Base-by-base conservation (phyloP, 1,139 yeast genomes). In the Yamadazyma spencermartinsiae region DNA sequence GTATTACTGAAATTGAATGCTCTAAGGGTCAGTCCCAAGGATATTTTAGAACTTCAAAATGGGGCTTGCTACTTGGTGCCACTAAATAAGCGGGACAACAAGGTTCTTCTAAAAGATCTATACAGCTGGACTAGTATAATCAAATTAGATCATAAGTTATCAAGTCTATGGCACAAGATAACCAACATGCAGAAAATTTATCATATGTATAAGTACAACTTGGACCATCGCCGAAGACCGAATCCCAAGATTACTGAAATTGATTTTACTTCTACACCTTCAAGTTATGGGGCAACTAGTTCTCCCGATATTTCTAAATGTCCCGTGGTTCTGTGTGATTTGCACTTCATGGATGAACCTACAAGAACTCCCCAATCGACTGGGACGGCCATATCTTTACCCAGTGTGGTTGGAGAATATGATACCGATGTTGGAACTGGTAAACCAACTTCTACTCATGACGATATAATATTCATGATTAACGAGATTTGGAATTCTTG, bases 311-410 rank as follows among this genome's bases (percentile, higher is more conserved):
- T 32, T 19, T 34, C 32, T 12, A 57, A 57, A 35, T 70, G 76
- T 39, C 75, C 76, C 0, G 75, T 70, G 2, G 59, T 66, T 24
- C 72, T 65, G 40, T 66, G 72, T 43, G 73, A 68, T 45, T 58
- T 70, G 43, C 65, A 65, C 40, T 58, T 65, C 37, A 61, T 68
- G 65, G 51, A 53, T 17, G 68, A 65, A 12, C 61, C 58, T 17
- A 7, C 9, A 11, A 23, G n/a, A 11, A 11, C 33, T 30, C 16
- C 23, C 7, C 18, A 19, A 8, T 9, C 20, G 10, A 16, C 31
- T 16, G 31, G 17, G 4, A 29, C 13, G 8, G 5, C 17, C 4
- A 11, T 23, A 10, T 11, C 26, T 12, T 5, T 24, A 12, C n/a
- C 27, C 27, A 24, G 14, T 11, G 14, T 24, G 27, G 14, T 7